These are phyloP conservation scores for Blastobotrys ciferrii DNA, from an alignment of 1,139 yeast species.

Conservation along the genomic window DNA sequence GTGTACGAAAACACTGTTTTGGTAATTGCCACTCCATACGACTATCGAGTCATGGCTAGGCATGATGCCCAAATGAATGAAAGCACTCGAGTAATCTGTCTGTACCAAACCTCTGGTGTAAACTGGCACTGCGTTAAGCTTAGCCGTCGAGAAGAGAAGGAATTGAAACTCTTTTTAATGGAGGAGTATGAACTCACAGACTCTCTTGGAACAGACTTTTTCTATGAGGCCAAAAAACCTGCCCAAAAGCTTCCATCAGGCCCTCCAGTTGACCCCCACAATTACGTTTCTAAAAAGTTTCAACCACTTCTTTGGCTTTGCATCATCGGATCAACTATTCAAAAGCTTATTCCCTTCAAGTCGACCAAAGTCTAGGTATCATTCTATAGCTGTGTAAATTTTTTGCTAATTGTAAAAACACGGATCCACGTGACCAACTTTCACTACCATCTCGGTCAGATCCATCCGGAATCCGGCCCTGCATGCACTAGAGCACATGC, in stretches of 20 bases:
- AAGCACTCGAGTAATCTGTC: neutral
- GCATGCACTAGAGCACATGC: no score
- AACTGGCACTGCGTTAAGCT: slow-evolving; percentile 1
- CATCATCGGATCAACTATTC: no score
- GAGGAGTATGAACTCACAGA: slow-evolving; percentile 3
- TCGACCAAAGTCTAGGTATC: neutral
- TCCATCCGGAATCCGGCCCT: no score
- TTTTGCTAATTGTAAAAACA: no score
- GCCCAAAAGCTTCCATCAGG: neutral
- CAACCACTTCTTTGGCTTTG: neutral
- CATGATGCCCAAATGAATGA: neutral
- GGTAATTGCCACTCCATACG: slow-evolving; percentile 1
- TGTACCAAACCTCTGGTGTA: neutral
- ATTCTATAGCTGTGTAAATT: neutral
- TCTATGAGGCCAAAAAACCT: neutral
- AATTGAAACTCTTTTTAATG: slow-evolving; percentile 1
- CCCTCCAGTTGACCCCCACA: neutral
- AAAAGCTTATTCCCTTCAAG: neutral
- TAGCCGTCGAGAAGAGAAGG: neutral
- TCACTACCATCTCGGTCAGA: no score
- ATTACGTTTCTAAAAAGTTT: neutral
- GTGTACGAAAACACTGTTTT: neutral
- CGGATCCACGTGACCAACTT: no score
- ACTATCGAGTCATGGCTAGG: slow-evolving; percentile 1
- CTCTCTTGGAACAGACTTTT: neutral